Percentiles rank a stretch among this genome's conserved stretches.
phyloP scores from a whole-genome alignment of 345 rosid genomes.

The Brassica rapa region DNA sequence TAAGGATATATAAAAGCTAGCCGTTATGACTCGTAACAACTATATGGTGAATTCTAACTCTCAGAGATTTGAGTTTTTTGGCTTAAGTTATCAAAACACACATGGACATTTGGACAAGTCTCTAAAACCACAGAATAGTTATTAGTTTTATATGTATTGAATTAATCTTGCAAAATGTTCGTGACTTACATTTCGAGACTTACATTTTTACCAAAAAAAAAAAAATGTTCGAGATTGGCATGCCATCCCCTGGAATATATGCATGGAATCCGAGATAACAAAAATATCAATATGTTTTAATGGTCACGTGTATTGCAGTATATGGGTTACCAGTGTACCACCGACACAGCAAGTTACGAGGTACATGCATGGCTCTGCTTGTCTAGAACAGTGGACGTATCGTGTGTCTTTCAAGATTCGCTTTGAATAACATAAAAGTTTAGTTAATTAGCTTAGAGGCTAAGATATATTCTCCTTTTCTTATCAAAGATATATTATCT shows the following conservation, averaged over 20 bases:
- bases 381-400: conserved; percentile 13
- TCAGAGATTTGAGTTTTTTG: no score
- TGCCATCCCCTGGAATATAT: background rate
- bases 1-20: no score
- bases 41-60: no score
- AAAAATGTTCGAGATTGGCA: background rate
- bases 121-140: no score
- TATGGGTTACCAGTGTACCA: background rate
- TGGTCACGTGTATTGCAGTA: background rate
- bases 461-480: background rate
- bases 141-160: no score
- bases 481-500: background rate
- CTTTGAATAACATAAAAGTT: background rate
- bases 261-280: background rate
- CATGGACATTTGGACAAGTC: no score
- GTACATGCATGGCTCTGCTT: background rate
- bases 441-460: background rate
- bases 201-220: no score
- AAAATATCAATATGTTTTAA: background rate
- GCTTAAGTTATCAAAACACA: no score
- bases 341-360: background rate
- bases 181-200: no score
- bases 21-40: no score
- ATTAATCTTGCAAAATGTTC: no score
- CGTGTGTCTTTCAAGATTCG: conserved; percentile 13